Percentiles rank a stretch among this genome's conserved stretches.
Evolutionary conservation across 2,329 filamentous ascomycete species (phyloP).

Genomic region (Penicillium frequentans): DNA sequence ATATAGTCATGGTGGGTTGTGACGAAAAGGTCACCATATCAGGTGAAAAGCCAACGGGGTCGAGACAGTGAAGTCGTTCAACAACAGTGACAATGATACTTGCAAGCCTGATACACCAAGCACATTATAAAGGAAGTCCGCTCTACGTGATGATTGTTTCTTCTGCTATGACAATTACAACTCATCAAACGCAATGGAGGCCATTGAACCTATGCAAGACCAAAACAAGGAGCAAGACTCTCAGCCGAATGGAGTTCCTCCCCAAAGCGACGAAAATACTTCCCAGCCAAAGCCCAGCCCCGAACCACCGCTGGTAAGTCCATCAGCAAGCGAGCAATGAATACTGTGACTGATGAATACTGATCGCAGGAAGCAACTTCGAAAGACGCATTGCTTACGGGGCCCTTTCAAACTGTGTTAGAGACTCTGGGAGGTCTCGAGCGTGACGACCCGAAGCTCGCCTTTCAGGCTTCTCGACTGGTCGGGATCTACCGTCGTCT

Average conservation of each 20-base stretch:
- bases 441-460: conserved; percentile 2
- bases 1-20: neutral
- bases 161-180: neutral
- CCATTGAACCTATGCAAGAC: neutral
- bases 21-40: neutral
- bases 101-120: neutral
- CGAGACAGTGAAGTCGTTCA: neutral
- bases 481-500: neutral
- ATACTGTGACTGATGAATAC: neutral
- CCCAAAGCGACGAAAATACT: too few species aligned
- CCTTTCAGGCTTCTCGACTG: neutral
- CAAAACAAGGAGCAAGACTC: too few species aligned
- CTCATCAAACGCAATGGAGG: neutral
- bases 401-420: neutral
- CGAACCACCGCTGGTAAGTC: neutral
- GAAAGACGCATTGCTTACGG: neutral
- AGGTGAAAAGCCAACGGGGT: neutral
- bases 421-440: neutral
- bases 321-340: neutral
- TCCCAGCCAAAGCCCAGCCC: neutral
- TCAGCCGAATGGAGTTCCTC: neutral
- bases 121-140: neutral
- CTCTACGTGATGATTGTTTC: neutral
- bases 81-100: neutral
- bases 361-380: conserved; percentile 2